Conservation (phyloP, 352 stramenopile genomes). For the Phytopythium vexans region DNA sequence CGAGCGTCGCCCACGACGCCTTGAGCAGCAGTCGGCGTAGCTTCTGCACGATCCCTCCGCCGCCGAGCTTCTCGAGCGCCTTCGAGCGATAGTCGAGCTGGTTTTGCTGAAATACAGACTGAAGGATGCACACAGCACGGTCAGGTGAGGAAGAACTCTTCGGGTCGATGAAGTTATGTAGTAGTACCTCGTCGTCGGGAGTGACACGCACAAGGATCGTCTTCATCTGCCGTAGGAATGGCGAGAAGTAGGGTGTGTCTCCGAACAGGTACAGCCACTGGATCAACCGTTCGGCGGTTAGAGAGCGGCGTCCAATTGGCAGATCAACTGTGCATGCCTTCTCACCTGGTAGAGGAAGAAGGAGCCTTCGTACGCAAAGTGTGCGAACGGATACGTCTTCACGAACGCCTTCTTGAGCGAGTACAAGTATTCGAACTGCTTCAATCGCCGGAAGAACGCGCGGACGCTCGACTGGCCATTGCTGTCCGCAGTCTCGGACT, state of each 20-base stretch:
- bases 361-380: constrained; percentile 75
- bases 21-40: constrained; percentile 42
- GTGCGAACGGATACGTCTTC: constrained; percentile 63
- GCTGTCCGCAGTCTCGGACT: constrained; percentile 1
- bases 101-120: constrained; percentile 52
- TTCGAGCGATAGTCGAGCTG: constrained; percentile 51
- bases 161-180: not conserved
- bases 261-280: constrained; percentile 86
- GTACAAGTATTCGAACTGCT: constrained; percentile 42
- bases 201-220: constrained; percentile 73
- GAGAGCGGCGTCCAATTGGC: not conserved
- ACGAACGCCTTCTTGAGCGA: constrained; percentile 62
- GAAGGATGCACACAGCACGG: too few species aligned
- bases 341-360: constrained; percentile 81
- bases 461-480: constrained; percentile 13
- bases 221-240: constrained; percentile 69
- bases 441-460: constrained; percentile 44
- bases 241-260: constrained; percentile 81
- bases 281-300: too few species aligned
- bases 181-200: constrained; percentile 61
- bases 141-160: not conserved
- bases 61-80: constrained; percentile 43
- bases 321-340: not conserved
- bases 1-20: constrained; percentile 59
- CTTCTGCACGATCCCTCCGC: constrained; percentile 33